Base-by-base conservation (phyloP, 2,329 filamentous ascomycete species). In the Didymosphaeria variabile region DNA sequence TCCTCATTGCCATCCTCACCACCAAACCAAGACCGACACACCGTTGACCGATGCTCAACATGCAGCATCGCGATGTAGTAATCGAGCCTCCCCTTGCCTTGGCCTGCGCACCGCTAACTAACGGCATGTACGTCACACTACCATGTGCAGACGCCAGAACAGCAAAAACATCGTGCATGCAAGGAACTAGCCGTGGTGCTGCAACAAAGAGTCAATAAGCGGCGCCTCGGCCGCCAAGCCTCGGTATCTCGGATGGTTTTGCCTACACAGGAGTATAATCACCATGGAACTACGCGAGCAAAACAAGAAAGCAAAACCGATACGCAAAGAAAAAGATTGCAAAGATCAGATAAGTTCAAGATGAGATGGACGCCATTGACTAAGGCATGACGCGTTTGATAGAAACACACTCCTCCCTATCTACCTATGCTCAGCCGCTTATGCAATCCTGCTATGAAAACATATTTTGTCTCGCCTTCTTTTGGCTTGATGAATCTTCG, bases 401-500 rank as follows among this genome's bases (percentile, higher is more conserved):
- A 29, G 26, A 29, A 29, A 29, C 4, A 36, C 34, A 5, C 34
- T 36, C 10, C 10, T n/a, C n/a, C 19, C 19, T 7, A 23, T 45
- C 42, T 23, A 13, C 42, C 38, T 40, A n/a, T 13, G 17, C 7
- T 40, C n/a, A n/a, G 42, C 42, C 19, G 19, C 19, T 45, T 8
- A 21, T 45, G 19, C 19, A 23, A 21, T 10, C 42, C 8, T 45
- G 12, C 49, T 66, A 69, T 44, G 67, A 69, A 32, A 61, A 61
- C 59, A 61, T 61, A 19, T 61, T 57, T 23, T 44, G 54, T 56
- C 65, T n/a, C 59, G 55, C 13, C 57, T 57, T 68, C 59, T 71
- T 73, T 21, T 68, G 10, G 7, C 60, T 71, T 38, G 69, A 67
- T 9, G 71, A 70, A 59, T 75, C 71, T 50, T 75, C 73, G 46